phyloP scores from a whole-genome alignment of 2,329 filamentous ascomycete species.

The Cordyceps cicadae region DNA sequence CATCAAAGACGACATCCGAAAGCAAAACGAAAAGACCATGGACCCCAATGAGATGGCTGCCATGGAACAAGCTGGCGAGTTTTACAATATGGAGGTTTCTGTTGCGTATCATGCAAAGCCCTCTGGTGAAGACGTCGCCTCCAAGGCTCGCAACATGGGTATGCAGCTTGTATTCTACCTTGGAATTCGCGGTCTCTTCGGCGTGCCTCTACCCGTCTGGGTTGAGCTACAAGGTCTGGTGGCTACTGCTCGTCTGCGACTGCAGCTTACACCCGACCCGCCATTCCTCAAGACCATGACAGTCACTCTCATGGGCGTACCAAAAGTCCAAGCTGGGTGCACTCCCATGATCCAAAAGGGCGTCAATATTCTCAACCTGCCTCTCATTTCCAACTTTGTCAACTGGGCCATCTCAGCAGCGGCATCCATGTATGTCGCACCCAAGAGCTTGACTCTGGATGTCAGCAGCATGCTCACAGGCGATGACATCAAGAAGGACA shows the following conservation, averaged over 20 bases:
- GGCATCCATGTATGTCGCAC: slow-evolving; percentile 84
- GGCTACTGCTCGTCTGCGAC: slow-evolving; percentile 71
- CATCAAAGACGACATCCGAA: slow-evolving; percentile 71
- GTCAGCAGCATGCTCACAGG: slow-evolving; percentile 84
- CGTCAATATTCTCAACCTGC: slow-evolving; percentile 84
- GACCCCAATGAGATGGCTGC: slow-evolving; percentile 82
- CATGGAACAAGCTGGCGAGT: slow-evolving; percentile 82
- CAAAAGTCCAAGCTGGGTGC: slow-evolving; percentile 82
- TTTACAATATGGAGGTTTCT: slow-evolving; percentile 85
- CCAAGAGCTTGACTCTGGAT: slow-evolving; percentile 88
- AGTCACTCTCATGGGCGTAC: slow-evolving; percentile 88
- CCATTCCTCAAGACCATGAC: slow-evolving; percentile 89
- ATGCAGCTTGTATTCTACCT: slow-evolving; percentile 95
- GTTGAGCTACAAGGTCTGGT: slow-evolving; percentile 89
- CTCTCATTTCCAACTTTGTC: slow-evolving; percentile 91
- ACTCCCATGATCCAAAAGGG: slow-evolving; percentile 87
- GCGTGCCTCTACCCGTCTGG: slow-evolving; percentile 78
- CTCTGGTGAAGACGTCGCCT: slow-evolving; percentile 58
- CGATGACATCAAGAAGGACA: slow-evolving; percentile 86
- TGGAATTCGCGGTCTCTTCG: slow-evolving; percentile 80
- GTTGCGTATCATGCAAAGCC: slow-evolving; percentile 88
- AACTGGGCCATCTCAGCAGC: slow-evolving; percentile 89
- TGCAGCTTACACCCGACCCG: slow-evolving; percentile 81
- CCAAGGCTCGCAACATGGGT: slow-evolving; percentile 90
- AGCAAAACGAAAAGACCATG: slow-evolving; percentile 70